Conservation (phyloP, 352 stramenopile genomes). For the Elongisporangium undulatum region DNA sequence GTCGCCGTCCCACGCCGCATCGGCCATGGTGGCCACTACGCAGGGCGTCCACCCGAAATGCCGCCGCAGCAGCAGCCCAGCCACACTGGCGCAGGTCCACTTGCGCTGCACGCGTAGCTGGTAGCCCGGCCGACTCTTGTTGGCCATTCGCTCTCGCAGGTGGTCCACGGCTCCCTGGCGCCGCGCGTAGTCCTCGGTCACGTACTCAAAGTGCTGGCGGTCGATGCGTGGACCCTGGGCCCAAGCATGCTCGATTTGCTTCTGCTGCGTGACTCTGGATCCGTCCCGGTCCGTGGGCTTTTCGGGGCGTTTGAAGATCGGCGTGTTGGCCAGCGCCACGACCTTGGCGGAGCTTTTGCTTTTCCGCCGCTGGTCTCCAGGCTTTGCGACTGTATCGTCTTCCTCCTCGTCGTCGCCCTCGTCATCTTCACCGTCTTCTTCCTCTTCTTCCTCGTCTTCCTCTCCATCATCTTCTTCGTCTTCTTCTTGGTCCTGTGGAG, state of each 20-base stretch:
- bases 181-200: slow-evolving; percentile 58
- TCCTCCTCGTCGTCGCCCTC: background rate
- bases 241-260: slow-evolving; percentile 61
- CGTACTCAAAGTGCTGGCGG: slow-evolving; percentile 62
- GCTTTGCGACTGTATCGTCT: background rate
- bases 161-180: slow-evolving; percentile 49
- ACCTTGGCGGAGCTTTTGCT: slow-evolving; percentile 13
- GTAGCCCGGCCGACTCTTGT: slow-evolving; percentile 58
- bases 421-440: background rate
- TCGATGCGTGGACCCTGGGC: slow-evolving; percentile 56
- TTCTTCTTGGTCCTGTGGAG: background rate
- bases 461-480: background rate
- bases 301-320: slow-evolving; percentile 14
- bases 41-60: slow-evolving; percentile 72
- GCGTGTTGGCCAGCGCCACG: slow-evolving; percentile 9
- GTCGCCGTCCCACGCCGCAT: slow-evolving; percentile 74
- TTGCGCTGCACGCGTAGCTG: slow-evolving; percentile 50
- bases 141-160: slow-evolving; percentile 48
- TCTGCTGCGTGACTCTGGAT: slow-evolving; percentile 40
- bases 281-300: slow-evolving; percentile 20
- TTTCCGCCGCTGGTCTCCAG: background rate
- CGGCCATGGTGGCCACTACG: slow-evolving; percentile 46
- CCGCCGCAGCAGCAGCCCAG: slow-evolving; percentile 40
- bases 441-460: background rate
- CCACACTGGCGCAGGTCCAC: slow-evolving; percentile 44